phyloP scores from a whole-genome alignment of 441 rosid species.

The Croton laevigatus region DNA sequence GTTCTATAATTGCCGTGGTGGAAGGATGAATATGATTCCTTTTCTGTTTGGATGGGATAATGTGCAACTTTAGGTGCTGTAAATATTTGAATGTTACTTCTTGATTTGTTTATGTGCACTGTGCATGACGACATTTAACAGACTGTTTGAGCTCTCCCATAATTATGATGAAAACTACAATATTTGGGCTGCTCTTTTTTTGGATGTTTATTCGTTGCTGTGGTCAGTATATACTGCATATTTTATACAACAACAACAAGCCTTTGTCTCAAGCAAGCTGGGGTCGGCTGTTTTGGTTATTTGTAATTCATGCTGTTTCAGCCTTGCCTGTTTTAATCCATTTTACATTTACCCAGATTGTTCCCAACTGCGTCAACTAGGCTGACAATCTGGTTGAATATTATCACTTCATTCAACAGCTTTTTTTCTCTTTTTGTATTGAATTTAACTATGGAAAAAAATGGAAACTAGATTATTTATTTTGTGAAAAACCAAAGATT shows the following conservation, averaged over 20 bases:
- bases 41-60: background rate
- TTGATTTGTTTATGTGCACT: background rate
- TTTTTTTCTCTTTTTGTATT: background rate
- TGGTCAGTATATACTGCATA: background rate
- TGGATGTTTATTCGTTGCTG: background rate
- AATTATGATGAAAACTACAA: background rate
- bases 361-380: background rate
- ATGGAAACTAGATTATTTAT: background rate
- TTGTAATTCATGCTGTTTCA: background rate
- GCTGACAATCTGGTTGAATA: background rate
- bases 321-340: background rate
- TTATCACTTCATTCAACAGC: background rate
- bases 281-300: too few species aligned
- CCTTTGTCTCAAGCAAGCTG: too few species aligned
- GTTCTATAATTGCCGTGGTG: background rate
- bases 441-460: background rate
- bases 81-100: background rate
- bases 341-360: background rate
- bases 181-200: background rate
- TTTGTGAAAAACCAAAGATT: background rate
- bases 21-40: background rate
- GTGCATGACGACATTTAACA: background rate
- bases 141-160: background rate
- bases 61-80: background rate
- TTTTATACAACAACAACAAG: too few species aligned